These are phyloP conservation scores for Metarhizium anisopliae DNA, from an alignment of 2,329 filamentous ascomycete species.

Conservation along the genomic window DNA sequence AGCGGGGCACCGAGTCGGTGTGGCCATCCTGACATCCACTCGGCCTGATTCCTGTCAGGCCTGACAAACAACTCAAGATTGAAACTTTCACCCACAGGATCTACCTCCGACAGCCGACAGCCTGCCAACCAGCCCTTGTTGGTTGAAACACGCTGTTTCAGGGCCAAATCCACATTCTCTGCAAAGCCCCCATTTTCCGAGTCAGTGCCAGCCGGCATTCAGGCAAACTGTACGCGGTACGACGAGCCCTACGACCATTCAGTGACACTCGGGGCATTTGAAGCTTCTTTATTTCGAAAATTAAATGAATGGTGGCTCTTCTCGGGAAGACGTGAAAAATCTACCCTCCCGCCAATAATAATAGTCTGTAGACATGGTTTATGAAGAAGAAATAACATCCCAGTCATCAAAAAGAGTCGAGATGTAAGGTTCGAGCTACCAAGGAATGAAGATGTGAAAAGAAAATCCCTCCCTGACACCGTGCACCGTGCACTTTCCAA, in stretches of 20 bases:
- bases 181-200: neutral
- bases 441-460: neutral
- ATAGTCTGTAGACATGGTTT: neutral
- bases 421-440: neutral
- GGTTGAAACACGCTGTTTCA: too few relatives aligned
- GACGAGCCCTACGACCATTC: neutral
- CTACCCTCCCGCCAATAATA: conserved; percentile 10
- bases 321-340: conserved; percentile 24
- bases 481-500: neutral
- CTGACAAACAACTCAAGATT: too few relatives aligned
- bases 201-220: neutral
- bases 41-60: neutral
- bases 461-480: neutral
- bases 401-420: neutral
- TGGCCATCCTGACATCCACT: neutral
- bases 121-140: neutral
- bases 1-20: too few relatives aligned
- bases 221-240: neutral
- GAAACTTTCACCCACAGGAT: neutral
- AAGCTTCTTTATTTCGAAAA: conserved; percentile 1
- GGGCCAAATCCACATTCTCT: neutral
- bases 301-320: conserved; percentile 18
- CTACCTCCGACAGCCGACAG: neutral
- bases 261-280: neutral
- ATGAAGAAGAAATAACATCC: neutral